phyloP scores from a whole-genome alignment of 176 grass and related monocot species.

The Poa pratensis region DNA sequence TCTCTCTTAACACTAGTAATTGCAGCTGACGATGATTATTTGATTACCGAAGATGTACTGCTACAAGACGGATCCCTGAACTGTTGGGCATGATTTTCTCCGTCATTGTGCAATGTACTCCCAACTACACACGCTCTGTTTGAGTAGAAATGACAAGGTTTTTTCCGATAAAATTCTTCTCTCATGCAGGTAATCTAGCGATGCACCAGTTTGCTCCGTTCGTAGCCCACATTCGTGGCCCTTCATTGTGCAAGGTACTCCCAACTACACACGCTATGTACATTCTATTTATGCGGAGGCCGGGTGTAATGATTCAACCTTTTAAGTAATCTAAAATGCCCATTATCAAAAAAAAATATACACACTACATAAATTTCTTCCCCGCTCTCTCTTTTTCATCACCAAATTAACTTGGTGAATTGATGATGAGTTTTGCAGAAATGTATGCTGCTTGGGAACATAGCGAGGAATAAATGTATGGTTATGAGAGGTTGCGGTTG shows the following conservation, averaged over 20 bases:
- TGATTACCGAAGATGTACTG: not conserved
- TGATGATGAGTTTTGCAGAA: constrained; percentile 6
- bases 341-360: no score
- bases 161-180: no score
- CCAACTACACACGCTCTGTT: no score
- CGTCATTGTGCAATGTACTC: no score
- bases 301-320: no score
- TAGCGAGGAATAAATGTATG: constrained; percentile 18
- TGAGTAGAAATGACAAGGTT: no score
- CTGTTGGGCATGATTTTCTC: not conserved
- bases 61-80: not conserved
- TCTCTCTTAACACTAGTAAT: not conserved
- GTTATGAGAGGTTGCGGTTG: not conserved
- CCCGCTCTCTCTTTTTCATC: not conserved
- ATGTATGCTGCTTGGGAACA: constrained; percentile 6
- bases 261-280: not conserved
- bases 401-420: not conserved
- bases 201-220: no score
- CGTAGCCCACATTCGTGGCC: no score
- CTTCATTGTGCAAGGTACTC: no score
- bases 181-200: no score
- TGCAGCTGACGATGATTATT: not conserved
- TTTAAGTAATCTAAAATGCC: no score
- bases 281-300: no score
- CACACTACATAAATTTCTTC: not conserved